Evolutionary conservation across 768 basidiomycete genomes (phyloP).

Genomic region (Crassisporium funariophilum): DNA sequence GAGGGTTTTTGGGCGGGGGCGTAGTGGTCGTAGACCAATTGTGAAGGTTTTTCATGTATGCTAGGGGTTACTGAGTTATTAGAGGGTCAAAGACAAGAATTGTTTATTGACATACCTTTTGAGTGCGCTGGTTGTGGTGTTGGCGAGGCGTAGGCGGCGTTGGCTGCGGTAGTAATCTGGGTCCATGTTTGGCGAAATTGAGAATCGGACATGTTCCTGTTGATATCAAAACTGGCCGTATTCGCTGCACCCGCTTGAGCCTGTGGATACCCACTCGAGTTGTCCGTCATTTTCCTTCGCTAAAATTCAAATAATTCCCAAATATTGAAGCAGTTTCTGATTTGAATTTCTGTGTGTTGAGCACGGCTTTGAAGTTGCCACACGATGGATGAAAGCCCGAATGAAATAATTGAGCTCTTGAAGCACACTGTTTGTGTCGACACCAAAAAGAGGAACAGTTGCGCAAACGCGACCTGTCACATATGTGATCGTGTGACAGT

Average conservation of each 20-base stretch:
- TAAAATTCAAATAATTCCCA: neutral
- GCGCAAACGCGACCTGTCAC: conserved; percentile 27
- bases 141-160: conserved; percentile 43
- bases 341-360: neutral
- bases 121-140: conserved; percentile 37
- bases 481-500: conserved; percentile 10
- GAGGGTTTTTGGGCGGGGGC: conserved; percentile 47
- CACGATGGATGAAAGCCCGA: neutral
- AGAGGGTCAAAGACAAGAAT: conserved; percentile 3
- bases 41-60: conserved; percentile 68
- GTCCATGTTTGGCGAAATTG: conserved; percentile 66
- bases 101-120: conserved; percentile 33
- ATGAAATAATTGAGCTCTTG: no score
- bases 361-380: neutral
- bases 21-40: conserved; percentile 67
- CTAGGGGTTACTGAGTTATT: conserved; percentile 7
- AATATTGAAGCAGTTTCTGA: neutral
- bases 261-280: conserved; percentile 20
- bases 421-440: conserved; percentile 8
- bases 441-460: conserved; percentile 10
- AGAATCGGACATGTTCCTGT: conserved; percentile 56
- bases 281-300: conserved; percentile 31
- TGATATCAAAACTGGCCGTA: conserved; percentile 32
- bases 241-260: conserved; percentile 22
- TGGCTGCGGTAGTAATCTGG: conserved; percentile 46